Base-by-base conservation (phyloP, 441 rosid species). In the Dalechampia spathulata region DNA sequence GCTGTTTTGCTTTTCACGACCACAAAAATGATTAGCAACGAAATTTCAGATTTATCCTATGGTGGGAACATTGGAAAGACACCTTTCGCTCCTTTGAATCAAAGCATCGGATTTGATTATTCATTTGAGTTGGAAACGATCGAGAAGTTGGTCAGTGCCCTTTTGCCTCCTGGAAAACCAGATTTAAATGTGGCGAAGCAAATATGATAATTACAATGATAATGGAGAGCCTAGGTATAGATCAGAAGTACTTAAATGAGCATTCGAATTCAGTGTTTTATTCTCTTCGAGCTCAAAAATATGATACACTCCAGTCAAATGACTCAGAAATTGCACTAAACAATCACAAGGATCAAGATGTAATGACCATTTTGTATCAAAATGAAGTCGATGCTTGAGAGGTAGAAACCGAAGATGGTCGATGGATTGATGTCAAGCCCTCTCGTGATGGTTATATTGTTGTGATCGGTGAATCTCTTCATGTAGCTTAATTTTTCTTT, bases 91-190 rank as follows among this genome's bases (percentile, higher is more conserved):
- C 78, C 78, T 2, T 42, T 74, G 19, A 61, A 15, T 6, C 65
- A 74, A 52, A 67, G 78, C 43, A 57, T 57, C 9, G 61, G 61
- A 45, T 45, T 87, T 39, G 81, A 78, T 39, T 75, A 72, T 52
- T 68, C 88, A 25, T 64, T 60, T 36, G 25, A 58, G 12, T 42
- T 32, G 3, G 76, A 52, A 1, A 66, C 68, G 38, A 79, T 83
- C 10, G 73, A 76, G 5, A 63, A 52, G 57, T 53, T 73, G 26
- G 66, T 78, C 6, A 2, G 51, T 32, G 44, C 14, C 8, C 41
- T 81, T 27, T 83, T 89, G 87, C 90, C 93, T 14, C 67, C 80
- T 60, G 90, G 88, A 56, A 72, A 78, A 43, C 60, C 63, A 4
- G 61, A 17, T 51, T 87, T 85, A 16, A 42, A 45, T 0, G 46